Evolutionary conservation across 169 alveolate species (phyloP).

Genomic region (Plasmodium vinckei): DNA sequence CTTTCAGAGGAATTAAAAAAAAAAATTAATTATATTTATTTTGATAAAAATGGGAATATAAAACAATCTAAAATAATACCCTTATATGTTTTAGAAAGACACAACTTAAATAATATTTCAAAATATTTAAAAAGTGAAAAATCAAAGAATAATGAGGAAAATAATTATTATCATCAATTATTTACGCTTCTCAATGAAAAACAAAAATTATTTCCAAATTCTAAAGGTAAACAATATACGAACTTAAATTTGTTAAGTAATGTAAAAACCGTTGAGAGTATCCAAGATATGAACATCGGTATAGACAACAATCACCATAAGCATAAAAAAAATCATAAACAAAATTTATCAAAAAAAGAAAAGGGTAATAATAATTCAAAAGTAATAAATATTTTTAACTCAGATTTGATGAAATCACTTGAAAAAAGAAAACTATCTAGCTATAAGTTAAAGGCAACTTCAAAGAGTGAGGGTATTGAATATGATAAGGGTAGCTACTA

Average conservation of each 20-base stretch:
- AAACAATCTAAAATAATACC: conserved; percentile 63
- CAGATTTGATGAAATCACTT: not conserved
- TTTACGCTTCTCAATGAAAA: conserved; percentile 23
- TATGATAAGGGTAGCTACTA: not conserved
- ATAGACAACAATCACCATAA: not conserved
- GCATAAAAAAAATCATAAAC: not conserved
- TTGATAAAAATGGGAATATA: conserved; percentile 48
- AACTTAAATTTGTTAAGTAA: not conserved
- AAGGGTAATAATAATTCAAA: not conserved
- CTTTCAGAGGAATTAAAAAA: conserved; percentile 65
- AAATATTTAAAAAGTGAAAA: conserved; percentile 18
- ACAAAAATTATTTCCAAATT: not conserved
- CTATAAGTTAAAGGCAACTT: not conserved
- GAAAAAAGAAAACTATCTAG: conserved; percentile 18
- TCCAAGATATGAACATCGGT: not conserved
- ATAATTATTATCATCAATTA: conserved; percentile 8
- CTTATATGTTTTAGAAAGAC: conserved; percentile 68
- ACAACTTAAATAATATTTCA: conserved; percentile 46
- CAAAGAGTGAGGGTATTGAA: not conserved
- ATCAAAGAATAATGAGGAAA: not conserved
- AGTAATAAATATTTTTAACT: conserved; percentile 8
- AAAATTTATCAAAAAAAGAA: not conserved
- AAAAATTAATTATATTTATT: conserved; percentile 56
- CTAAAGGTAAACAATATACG: not conserved
- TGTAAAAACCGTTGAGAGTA: not conserved